Percentiles rank a stretch among this genome's conserved stretches.
Evolutionary conservation across 208 protist genomes (phyloP).

Genomic region (Acanthamoeba triangularis): DNA sequence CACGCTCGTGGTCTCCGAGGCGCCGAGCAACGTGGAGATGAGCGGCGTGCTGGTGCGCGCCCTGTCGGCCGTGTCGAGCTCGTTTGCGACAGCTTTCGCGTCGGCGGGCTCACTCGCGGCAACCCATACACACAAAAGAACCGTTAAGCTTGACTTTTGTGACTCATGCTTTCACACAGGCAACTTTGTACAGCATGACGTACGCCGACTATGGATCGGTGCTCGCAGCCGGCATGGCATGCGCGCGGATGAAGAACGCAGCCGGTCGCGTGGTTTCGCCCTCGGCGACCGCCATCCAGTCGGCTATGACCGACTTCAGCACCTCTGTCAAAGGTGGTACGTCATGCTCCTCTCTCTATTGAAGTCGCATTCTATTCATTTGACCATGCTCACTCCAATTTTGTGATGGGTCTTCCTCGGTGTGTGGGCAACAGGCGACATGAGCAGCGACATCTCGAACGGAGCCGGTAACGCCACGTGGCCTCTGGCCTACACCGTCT

Average conservation of each 20-base stretch:
- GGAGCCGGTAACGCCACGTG: not conserved
- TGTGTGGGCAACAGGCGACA: not conserved
- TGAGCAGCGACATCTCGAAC: constrained; percentile 17
- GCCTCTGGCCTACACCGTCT: constrained; percentile 8
- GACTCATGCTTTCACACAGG: too few relatives aligned
- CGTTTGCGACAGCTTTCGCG: not conserved
- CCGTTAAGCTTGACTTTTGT: too few relatives aligned
- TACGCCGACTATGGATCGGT: not conserved
- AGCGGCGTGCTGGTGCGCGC: not conserved
- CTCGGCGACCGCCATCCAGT: not conserved
- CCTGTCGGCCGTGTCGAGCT: not conserved
- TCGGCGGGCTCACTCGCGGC: not conserved
- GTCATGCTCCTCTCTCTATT: too few relatives aligned
- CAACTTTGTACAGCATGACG: constrained; percentile 10
- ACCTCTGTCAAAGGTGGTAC: constrained; percentile 9
- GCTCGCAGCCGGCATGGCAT: not conserved
- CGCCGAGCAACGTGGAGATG: constrained; percentile 8
- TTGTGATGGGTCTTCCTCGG: too few relatives aligned
- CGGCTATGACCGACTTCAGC: constrained; percentile 56
- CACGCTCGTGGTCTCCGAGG: not conserved
- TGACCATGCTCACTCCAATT: too few relatives aligned
- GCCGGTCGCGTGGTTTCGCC: not conserved
- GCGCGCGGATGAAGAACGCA: not conserved
- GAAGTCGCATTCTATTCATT: too few relatives aligned
- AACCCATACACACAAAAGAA: too few relatives aligned